These are phyloP conservation scores for Aspergillus conjunctus DNA, from an alignment of 495 filamentous ascomycete genomes.

Conservation along the genomic window DNA sequence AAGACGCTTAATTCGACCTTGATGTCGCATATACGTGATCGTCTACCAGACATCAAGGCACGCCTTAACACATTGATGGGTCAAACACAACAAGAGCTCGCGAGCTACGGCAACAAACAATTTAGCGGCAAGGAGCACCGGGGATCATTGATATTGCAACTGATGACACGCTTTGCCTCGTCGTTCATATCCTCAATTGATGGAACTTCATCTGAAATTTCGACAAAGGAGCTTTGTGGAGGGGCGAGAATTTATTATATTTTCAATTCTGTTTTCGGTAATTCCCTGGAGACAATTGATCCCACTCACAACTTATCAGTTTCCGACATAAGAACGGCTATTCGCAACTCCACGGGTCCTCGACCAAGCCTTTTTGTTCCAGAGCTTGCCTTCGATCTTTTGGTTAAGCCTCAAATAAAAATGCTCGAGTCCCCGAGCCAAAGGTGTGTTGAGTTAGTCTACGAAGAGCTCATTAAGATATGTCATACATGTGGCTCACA, in stretches of 20 bases:
- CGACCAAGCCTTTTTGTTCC: slow-evolving; percentile 95
- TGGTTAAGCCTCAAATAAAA: slow-evolving; percentile 99
- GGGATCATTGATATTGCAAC: slow-evolving; percentile 89
- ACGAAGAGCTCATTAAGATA: slow-evolving; percentile 99
- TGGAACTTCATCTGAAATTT: slow-evolving; percentile 96
- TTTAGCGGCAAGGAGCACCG: slow-evolving; percentile 98
- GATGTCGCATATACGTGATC: slow-evolving; percentile 95
- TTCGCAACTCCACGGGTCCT: slow-evolving; percentile 96
- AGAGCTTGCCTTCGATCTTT: slow-evolving; percentile 93
- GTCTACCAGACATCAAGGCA: slow-evolving; percentile 96
- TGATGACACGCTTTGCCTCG: slow-evolving; percentile 97
- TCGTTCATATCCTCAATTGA: slow-evolving; percentile 99
- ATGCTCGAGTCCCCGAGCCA: slow-evolving; percentile 94
- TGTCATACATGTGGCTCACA: slow-evolving; percentile 97
- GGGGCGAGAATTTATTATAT: slow-evolving; percentile 99
- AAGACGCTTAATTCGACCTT: slow-evolving; percentile 94
- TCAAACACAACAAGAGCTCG: slow-evolving; percentile 97
- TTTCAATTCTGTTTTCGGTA: slow-evolving; percentile 99
- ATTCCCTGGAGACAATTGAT: slow-evolving; percentile 93
- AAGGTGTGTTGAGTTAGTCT: slow-evolving; percentile 95
- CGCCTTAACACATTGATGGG: slow-evolving; percentile 98
- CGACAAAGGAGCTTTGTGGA: slow-evolving; percentile 96
- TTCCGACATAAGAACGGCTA: slow-evolving; percentile 96
- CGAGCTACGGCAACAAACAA: slow-evolving; percentile 96
- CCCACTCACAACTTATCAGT: slow-evolving; percentile 92